These are phyloP conservation scores for Hanseniaspora sp. DNA, from an alignment of 1,139 yeast genomes.

Conservation along the genomic window DNA sequence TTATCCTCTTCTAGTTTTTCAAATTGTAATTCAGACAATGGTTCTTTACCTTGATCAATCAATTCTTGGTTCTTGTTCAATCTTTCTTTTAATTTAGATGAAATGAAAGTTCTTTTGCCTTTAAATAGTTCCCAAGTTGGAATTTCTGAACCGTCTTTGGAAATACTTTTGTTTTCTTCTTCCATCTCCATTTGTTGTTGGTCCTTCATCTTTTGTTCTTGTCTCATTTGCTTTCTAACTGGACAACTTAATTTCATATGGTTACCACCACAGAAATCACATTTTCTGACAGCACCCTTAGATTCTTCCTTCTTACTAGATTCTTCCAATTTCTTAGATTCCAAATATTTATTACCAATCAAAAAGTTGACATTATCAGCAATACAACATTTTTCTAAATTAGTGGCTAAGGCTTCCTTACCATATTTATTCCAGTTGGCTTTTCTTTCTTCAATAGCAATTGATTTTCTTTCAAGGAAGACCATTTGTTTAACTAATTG, in stretches of 20 bases:
- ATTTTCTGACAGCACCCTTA: constrained; percentile 43
- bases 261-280: constrained; percentile 90
- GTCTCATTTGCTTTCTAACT: constrained; percentile 47
- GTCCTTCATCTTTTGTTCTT: constrained; percentile 36
- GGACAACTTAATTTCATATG: constrained; percentile 97
- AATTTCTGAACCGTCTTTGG: constrained; percentile 29
- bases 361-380: constrained; percentile 71
- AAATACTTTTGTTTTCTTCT: constrained; percentile 32
- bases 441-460: constrained; percentile 53
- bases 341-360: constrained; percentile 65
- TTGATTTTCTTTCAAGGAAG: constrained; percentile 73
- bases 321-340: constrained; percentile 42
- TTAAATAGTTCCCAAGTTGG: constrained; percentile 22
- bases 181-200: constrained; percentile 49
- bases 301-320: constrained; percentile 51
- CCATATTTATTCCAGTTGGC: constrained; percentile 76
- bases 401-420: constrained; percentile 65
- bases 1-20: constrained; percentile 65
- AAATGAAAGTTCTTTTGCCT: constrained; percentile 6
- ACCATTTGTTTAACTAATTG: constrained; percentile 69
- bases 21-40: constrained; percentile 35
- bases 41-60: constrained; percentile 26
- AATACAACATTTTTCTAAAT: constrained; percentile 75
- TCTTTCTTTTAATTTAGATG: constrained; percentile 54
- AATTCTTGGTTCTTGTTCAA: constrained; percentile 41